Conservation (phyloP, 2,329 filamentous ascomycete species). For the Sporothrix euskadiensis region DNA sequence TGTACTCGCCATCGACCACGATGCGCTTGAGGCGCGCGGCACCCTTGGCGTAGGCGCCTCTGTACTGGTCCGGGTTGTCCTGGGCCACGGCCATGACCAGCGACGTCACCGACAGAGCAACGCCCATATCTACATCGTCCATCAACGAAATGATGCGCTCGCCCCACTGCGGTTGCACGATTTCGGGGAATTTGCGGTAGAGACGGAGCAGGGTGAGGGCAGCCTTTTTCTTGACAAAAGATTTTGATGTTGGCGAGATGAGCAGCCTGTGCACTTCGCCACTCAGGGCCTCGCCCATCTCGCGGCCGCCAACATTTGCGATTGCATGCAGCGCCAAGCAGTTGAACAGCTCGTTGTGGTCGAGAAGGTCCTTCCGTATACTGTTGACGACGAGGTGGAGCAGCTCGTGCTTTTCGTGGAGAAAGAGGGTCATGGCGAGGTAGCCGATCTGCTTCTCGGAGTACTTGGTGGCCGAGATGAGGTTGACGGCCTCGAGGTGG, state of each 20-base stretch:
- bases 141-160: conserved; percentile 98
- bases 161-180: conserved; percentile 95
- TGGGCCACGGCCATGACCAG: conserved; percentile 92
- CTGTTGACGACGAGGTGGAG: conserved; percentile 97
- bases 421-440: conserved; percentile 91
- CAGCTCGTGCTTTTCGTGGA: conserved; percentile 96
- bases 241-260: conserved; percentile 89
- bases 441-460: conserved; percentile 99
- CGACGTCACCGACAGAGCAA: conserved; percentile 92
- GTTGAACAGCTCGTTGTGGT: conserved; percentile 97
- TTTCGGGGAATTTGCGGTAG: conserved; percentile 90
- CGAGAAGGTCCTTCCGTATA: conserved; percentile 91
- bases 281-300: conserved; percentile 95
- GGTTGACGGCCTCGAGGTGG: conserved; percentile 94
- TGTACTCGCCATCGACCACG: conserved; percentile 84
- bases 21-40: conserved; percentile 86
- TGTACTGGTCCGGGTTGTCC: conserved; percentile 92
- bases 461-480: conserved; percentile 95
- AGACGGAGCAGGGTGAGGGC: conserved; percentile 88
- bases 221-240: conserved; percentile 99
- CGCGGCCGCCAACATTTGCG: conserved; percentile 92
- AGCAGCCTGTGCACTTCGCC: conserved; percentile 88
- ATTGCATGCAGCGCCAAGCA: conserved; percentile 96
- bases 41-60: conserved; percentile 90
- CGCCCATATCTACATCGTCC: conserved; percentile 93